Conservation (phyloP, 169 alveolate species). For the Eimeria sp. region DNA sequence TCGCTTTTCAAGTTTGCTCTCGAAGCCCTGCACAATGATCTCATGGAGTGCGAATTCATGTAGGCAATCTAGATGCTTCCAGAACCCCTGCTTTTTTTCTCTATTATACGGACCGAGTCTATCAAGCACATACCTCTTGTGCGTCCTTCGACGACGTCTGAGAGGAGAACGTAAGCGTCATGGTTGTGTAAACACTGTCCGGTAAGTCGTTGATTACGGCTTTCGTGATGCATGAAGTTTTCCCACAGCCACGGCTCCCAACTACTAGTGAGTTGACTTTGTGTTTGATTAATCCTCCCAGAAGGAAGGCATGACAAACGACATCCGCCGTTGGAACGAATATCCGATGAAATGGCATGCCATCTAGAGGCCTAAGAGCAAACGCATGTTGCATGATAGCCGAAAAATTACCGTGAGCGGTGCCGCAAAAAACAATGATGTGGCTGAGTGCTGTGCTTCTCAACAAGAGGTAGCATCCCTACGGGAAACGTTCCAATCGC, state of each 20-base stretch:
- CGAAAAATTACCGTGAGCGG: neutral
- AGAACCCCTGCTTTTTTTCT: slow-evolving; percentile 81
- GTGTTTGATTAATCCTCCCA: slow-evolving; percentile 89
- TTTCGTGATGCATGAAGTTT: slow-evolving; percentile 94
- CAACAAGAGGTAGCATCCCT: neutral
- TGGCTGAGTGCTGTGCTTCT: neutral
- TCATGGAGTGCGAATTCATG: neutral
- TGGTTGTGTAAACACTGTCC: slow-evolving; percentile 88
- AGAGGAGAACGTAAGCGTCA: slow-evolving; percentile 95
- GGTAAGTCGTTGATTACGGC: slow-evolving; percentile 87
- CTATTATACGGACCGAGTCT: slow-evolving; percentile 86
- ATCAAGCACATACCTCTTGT: slow-evolving; percentile 73
- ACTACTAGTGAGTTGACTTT: slow-evolving; percentile 91
- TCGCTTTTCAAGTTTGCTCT: slow-evolving; percentile 94
- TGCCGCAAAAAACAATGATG: neutral
- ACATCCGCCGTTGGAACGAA: slow-evolving; percentile 97
- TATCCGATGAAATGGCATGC: slow-evolving; percentile 93
- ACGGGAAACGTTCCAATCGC: slow-evolving; percentile 82
- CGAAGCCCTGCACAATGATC: slow-evolving; percentile 91
- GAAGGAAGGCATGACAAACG: slow-evolving; percentile 90
- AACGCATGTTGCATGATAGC: slow-evolving; percentile 79
- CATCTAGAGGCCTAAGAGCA: slow-evolving; percentile 90
- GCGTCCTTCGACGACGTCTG: slow-evolving; percentile 92
- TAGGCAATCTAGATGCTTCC: neutral
- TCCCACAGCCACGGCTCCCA: slow-evolving; percentile 98